Percentiles rank a stretch among this genome's conserved stretches.
Conservation (phyloP, 2,329 filamentous ascomycete species). For the Alternaria infectoria region DNA sequence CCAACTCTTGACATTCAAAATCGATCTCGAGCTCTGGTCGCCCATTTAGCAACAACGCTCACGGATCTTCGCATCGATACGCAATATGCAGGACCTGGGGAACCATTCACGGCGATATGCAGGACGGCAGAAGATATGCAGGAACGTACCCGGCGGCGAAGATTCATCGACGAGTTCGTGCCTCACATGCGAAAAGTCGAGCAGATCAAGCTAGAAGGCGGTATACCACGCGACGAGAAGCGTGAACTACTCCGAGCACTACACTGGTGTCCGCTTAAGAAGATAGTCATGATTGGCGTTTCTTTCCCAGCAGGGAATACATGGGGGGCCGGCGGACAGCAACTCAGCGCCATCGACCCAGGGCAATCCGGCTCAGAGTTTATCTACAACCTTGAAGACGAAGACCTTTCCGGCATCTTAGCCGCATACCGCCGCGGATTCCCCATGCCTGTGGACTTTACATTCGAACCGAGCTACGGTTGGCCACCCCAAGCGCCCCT, state of each 20-base stretch:
- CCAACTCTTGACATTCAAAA: slow-evolving; percentile 29
- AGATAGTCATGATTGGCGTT: slow-evolving; percentile 55
- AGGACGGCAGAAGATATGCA: slow-evolving; percentile 19
- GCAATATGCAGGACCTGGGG: slow-evolving; percentile 36
- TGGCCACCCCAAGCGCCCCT: slow-evolving; percentile 50
- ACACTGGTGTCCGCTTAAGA: slow-evolving; percentile 50
- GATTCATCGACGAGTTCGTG: slow-evolving; percentile 53
- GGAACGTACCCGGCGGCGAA: slow-evolving; percentile 37
- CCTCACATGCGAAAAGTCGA: slow-evolving; percentile 50
- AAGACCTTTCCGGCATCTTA: slow-evolving; percentile 34
- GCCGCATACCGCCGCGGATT: slow-evolving; percentile 33
- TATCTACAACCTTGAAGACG: slow-evolving; percentile 36
- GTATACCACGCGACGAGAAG: slow-evolving; percentile 55
- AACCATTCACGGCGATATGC: slow-evolving; percentile 39
- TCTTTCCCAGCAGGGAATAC: slow-evolving; percentile 53
- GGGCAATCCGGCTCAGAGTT: slow-evolving; percentile 24
- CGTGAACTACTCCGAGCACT: slow-evolving; percentile 54
- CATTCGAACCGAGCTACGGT: slow-evolving; percentile 49
- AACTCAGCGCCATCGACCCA: slow-evolving; percentile 39
- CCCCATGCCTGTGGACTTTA: slow-evolving; percentile 24
- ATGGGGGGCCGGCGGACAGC: slow-evolving; percentile 49
- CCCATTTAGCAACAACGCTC: slow-evolving; percentile 49
- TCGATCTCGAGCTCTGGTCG: slow-evolving; percentile 42
- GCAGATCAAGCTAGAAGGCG: slow-evolving; percentile 56
- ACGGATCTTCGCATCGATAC: slow-evolving; percentile 53